Conservation (phyloP, 1,284 basidiomycete genomes). For the Boletus sp. region DNA sequence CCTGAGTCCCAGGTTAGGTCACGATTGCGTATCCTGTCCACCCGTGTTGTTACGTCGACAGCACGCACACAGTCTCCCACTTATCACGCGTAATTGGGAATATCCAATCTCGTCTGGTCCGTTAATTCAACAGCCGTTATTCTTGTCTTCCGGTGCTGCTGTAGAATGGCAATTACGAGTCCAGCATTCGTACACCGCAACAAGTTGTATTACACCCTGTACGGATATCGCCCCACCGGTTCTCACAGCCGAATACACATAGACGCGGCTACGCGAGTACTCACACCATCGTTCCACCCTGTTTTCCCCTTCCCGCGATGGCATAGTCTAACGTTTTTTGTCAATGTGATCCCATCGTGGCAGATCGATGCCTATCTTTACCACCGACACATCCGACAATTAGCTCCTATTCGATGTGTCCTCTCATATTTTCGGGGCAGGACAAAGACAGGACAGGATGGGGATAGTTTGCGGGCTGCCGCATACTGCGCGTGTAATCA, state of each 20-base stretch:
- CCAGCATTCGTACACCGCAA: slow-evolving; percentile 6
- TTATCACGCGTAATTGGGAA: slow-evolving; percentile 24
- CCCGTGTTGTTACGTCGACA: slow-evolving; percentile 29
- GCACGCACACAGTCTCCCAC: slow-evolving; percentile 11
- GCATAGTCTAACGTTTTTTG: slow-evolving; percentile 14
- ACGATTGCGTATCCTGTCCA: no score
- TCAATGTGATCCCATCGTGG: slow-evolving; percentile 8
- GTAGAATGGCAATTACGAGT: slow-evolving; percentile 8
- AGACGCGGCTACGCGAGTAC: background rate
- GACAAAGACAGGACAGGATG: background rate
- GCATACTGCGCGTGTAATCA: slow-evolving; percentile 21
- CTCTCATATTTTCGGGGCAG: slow-evolving; percentile 1
- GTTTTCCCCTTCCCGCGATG: slow-evolving; percentile 18
- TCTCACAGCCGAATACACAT: slow-evolving; percentile 17
- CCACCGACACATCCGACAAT: slow-evolving; percentile 15
- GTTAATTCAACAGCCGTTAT: slow-evolving; percentile 17
- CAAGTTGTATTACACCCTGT: background rate
- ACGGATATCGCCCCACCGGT: background rate
- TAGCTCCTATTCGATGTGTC: slow-evolving; percentile 24
- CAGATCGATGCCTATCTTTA: slow-evolving; percentile 25
- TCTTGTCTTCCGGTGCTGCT: slow-evolving; percentile 1
- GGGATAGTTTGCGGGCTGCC: slow-evolving; percentile 6
- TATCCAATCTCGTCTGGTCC: slow-evolving; percentile 12
- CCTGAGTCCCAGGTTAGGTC: slow-evolving; percentile 18
- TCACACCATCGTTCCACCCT: slow-evolving; percentile 19